phyloP scores from a whole-genome alignment of 345 rosid genomes.

The Crucihimalaya himalaica region DNA sequence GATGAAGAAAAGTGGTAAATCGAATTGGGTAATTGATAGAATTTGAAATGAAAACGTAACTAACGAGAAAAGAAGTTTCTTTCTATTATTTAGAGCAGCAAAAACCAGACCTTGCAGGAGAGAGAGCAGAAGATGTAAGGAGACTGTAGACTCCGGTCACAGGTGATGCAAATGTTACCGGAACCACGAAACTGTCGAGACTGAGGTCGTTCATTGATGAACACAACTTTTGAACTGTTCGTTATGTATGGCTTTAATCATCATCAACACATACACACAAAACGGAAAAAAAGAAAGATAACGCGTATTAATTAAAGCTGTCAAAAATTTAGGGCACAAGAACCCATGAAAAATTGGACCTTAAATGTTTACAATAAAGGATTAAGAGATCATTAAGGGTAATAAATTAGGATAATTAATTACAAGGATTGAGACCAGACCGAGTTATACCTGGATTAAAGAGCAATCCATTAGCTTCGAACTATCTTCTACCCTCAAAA shows the following conservation, averaged over 20 bases:
- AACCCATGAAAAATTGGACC: slow-evolving; percentile 11
- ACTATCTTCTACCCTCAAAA: slow-evolving; percentile 67
- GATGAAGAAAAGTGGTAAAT: neutral
- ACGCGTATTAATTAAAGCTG: slow-evolving; percentile 6
- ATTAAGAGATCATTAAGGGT: neutral
- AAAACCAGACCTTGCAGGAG: slow-evolving; percentile 75
- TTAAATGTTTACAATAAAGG: neutral
- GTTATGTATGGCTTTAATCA: slow-evolving; percentile 69
- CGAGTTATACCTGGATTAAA: slow-evolving; percentile 59
- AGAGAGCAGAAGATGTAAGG: slow-evolving; percentile 77
- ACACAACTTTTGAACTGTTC: slow-evolving; percentile 81
- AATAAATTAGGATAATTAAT: neutral
- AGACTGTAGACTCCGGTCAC: slow-evolving; percentile 73
- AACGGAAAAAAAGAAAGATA: neutral
- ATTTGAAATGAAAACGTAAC: neutral
- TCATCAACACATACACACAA: slow-evolving; percentile 22
- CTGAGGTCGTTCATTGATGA: slow-evolving; percentile 77
- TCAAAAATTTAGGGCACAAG: slow-evolving; percentile 23
- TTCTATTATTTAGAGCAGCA: neutral
- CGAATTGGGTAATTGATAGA: slow-evolving; percentile 8
- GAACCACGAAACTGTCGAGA: slow-evolving; percentile 64
- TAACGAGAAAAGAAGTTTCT: slow-evolving; percentile 5
- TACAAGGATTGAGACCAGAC: neutral
- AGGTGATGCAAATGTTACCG: slow-evolving; percentile 66
- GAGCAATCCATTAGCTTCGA: slow-evolving; percentile 73